Conservation (phyloP, 768 basidiomycete genomes). For the Leccinum imitatum region DNA sequence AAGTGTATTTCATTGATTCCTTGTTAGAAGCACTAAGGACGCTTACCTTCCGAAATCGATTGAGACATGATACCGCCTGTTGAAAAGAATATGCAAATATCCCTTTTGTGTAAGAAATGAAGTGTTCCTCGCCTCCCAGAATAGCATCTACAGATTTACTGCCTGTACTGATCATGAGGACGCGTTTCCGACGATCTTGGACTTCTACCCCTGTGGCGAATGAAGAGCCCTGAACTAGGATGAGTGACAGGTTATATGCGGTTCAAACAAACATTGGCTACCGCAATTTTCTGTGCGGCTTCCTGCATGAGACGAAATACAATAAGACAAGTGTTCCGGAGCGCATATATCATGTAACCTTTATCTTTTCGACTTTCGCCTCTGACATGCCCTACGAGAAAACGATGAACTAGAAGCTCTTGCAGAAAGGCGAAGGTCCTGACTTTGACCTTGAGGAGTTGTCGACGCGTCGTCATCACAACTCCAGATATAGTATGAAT, state of each 20-base stretch:
- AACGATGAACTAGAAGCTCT: neutral
- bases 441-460: conserved; percentile 93
- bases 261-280: conserved; percentile 24
- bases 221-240: conserved; percentile 66
- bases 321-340: neutral
- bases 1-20: neutral
- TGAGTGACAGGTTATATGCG: conserved; percentile 1
- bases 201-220: conserved; percentile 91
- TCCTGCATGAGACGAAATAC: conserved; percentile 53
- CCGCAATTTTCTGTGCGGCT: conserved; percentile 85
- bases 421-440: conserved; percentile 1
- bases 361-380: conserved; percentile 97
- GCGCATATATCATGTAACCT: conserved; percentile 45
- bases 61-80: conserved; percentile 89
- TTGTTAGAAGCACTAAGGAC: neutral
- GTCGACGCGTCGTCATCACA: conserved; percentile 87
- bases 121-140: conserved; percentile 63
- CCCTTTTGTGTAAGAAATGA: neutral
- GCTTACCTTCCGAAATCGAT: conserved; percentile 84
- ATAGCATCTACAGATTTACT: conserved; percentile 90
- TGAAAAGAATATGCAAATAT: neutral
- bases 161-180: conserved; percentile 85
- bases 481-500: conserved; percentile 86
- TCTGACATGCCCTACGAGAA: conserved; percentile 83
- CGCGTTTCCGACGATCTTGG: conserved; percentile 80